Base-by-base conservation (phyloP, 169 alveolate species). In the Eimeria falciformis region DNA sequence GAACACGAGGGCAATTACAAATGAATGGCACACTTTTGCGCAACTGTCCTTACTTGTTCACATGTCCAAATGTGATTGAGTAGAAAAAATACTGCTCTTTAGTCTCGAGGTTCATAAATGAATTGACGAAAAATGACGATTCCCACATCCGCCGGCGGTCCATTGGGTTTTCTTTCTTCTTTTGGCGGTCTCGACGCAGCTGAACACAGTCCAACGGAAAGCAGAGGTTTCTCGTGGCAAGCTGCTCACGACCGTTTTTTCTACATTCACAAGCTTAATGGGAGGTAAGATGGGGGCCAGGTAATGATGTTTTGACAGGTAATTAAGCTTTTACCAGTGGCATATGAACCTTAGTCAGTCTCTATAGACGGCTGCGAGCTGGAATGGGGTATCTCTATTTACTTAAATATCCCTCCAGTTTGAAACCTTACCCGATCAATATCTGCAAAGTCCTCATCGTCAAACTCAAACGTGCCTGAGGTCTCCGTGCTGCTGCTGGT, bases 71-170 rank as follows among this genome's bases (percentile, higher is more conserved):
- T 37, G 91, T 83, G 33, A 91, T 53, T 11, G 85, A 47, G 47
- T 91, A 91, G 85, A 91, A 91, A 66, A 77, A 77, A 85, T 91
- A 77, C 55, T 91, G 94, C n/a, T 79, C 66, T 29, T 68, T 91
- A 25, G 78, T 91, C 33, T 77, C 91, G 47, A 91, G 86, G 75
- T 91, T 91, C 91, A 69, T 69, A 33, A 91, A 78, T 23, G 91
- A 68, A 87, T 78, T 91, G 75, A 91, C 69, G 86, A 69, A 66
- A 62, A 91, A 78, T 12, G 94, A 66, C 9, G 89, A 68, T 37
- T 91, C 91, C 94, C 94, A 91, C 94, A 83, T 56, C 62, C 94
- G 90, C 68, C 62, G 91, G 7, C 91, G 12, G 78, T 65, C 68
- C 91, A 79, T 91, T 14, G 94, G 94, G 45, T 91, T 87, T n/a